A percentile compares a stretch with the other conserved stretches of the same genome.
phyloP scores from a whole-genome alignment of 306 rosid species.

The Gastrolobium villosum region DNA sequence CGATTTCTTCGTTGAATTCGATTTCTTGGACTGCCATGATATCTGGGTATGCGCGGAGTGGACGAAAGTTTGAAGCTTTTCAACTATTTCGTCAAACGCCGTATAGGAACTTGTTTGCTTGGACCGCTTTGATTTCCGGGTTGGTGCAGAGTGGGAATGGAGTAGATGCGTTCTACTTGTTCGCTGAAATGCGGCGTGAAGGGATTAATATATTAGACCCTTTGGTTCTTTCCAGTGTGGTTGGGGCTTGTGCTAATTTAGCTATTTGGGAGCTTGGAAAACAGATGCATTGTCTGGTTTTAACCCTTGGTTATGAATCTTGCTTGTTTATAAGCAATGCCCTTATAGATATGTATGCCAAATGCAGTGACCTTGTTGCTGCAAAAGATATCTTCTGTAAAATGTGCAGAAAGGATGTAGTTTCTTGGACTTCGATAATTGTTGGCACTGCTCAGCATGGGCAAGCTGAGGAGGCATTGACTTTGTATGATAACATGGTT shows the following conservation, averaged over 20 bases:
- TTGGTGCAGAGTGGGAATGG: slow-evolving; percentile 85
- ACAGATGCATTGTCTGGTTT: slow-evolving; percentile 74
- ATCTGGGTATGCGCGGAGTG: slow-evolving; percentile 79
- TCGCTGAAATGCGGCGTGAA: slow-evolving; percentile 77
- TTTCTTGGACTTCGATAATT: slow-evolving; percentile 95
- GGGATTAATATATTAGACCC: slow-evolving; percentile 74
- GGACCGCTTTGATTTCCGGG: slow-evolving; percentile 96
- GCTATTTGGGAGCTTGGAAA: slow-evolving; percentile 83
- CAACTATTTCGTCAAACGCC: slow-evolving; percentile 60
- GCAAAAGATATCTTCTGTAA: slow-evolving; percentile 66
- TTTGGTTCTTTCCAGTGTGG: slow-evolving; percentile 78
- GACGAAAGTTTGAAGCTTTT: slow-evolving; percentile 70
- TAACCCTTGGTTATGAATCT: slow-evolving; percentile 75
- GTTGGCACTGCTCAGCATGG: slow-evolving; percentile 91
- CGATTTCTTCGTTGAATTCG: slow-evolving; percentile 58
- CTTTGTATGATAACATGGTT: slow-evolving; percentile 77
- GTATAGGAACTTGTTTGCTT: slow-evolving; percentile 64
- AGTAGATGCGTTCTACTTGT: slow-evolving; percentile 61
- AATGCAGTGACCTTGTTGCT: slow-evolving; percentile 80
- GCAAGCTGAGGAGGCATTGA: slow-evolving; percentile 74
- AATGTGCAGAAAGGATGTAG: slow-evolving; percentile 71
- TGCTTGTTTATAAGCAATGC: slow-evolving; percentile 86
- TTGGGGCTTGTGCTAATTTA: slow-evolving; percentile 83
- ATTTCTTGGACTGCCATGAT: slow-evolving; percentile 86
- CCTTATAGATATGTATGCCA: slow-evolving; percentile 89